Conservation (phyloP, 306 rosid species). For the Prunus campanulata region DNA sequence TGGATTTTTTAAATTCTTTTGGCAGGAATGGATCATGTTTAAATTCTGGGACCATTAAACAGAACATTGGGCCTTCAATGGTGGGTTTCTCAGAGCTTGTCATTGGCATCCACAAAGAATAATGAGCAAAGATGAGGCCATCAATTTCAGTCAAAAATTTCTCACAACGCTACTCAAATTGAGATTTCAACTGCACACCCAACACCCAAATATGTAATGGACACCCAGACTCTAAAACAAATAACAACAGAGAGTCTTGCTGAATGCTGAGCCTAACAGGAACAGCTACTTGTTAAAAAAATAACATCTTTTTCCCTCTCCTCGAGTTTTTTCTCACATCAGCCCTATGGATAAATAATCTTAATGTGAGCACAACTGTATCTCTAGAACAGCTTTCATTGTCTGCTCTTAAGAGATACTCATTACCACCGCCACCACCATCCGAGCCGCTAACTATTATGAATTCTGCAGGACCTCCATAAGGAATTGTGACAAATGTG, state of each 20-base stretch:
- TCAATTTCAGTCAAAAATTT: background rate
- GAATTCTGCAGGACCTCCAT: conserved; percentile 59
- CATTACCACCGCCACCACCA: conserved; percentile 41
- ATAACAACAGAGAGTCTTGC: background rate
- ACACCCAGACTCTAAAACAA: background rate
- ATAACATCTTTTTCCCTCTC: conserved; percentile 5
- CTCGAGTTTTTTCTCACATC: background rate
- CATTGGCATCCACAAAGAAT: background rate
- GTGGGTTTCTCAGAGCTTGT: background rate
- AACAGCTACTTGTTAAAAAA: conserved; percentile 8
- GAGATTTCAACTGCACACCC: conserved; percentile 6
- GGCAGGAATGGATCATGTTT: background rate
- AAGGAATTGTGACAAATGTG: conserved; percentile 63
- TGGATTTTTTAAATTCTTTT: background rate
- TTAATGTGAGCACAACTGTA: conserved; percentile 84
- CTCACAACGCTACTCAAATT: background rate
- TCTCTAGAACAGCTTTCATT: conserved; percentile 58
- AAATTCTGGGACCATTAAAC: background rate
- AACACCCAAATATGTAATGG: background rate
- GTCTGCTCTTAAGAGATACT: conserved; percentile 61
- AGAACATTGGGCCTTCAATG: background rate
- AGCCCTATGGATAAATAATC: conserved; percentile 69
- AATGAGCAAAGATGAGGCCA: background rate
- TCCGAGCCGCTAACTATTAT: conserved; percentile 30
- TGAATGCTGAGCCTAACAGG: background rate